A percentile compares a stretch with the other conserved stretches of the same genome.
These are phyloP conservation scores for Claviceps purpurea DNA, from an alignment of 2,329 filamentous ascomycete genomes.

Conservation along the genomic window DNA sequence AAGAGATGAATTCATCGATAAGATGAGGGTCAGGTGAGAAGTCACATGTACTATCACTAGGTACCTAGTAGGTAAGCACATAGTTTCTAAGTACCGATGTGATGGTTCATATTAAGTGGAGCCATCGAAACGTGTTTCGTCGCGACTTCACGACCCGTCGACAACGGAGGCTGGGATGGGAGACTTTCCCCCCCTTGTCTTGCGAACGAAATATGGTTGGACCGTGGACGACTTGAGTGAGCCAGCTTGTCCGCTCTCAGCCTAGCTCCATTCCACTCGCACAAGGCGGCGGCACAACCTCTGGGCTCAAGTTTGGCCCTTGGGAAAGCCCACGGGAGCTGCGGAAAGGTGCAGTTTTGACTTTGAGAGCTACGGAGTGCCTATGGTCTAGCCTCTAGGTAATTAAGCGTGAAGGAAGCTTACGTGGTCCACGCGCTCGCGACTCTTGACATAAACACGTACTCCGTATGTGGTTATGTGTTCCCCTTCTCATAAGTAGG, in stretches of 20 bases:
- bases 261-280: neutral
- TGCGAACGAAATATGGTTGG: conserved; percentile 1
- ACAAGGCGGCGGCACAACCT: neutral
- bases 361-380: neutral
- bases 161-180: neutral
- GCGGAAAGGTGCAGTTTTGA: neutral
- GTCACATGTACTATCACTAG: neutral
- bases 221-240: neutral
- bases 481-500: neutral
- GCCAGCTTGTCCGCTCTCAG: neutral
- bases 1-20: neutral
- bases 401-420: neutral
- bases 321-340: neutral
- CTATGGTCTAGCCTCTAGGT: too few species aligned
- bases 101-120: neutral
- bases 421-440: neutral
- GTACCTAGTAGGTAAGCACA: too few species aligned
- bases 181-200: neutral
- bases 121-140: neutral
- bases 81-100: neutral
- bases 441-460: neutral
- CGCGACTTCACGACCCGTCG: too few species aligned
- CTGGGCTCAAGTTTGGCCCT: neutral
- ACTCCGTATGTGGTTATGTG: neutral
- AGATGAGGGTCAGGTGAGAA: neutral